Percentiles rank a stretch among this genome's conserved stretches.
These are phyloP conservation scores for Saposhnikovia divaricata DNA, from an alignment of 129 eudicot species.

Conservation along the genomic window DNA sequence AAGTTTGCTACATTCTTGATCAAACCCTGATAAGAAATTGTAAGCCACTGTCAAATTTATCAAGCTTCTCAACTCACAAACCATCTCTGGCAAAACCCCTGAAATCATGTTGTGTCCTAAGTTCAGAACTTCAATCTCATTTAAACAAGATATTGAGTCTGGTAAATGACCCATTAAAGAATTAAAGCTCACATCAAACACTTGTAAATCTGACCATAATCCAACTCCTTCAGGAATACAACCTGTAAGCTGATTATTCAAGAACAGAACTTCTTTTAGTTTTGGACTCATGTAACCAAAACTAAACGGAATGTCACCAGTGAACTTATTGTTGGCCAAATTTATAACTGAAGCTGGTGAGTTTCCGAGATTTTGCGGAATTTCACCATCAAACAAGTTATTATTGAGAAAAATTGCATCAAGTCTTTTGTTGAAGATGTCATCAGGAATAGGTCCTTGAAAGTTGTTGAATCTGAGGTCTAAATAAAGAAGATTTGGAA, in stretches of 20 bases:
- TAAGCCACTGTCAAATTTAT: conserved; percentile 69
- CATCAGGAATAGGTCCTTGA: conserved; percentile 66
- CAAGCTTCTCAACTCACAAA: conserved; percentile 60
- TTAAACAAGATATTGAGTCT: conserved; percentile 72
- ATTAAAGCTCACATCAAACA: conserved; percentile 69
- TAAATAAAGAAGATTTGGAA: conserved; percentile 62
- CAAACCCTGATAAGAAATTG: conserved; percentile 82
- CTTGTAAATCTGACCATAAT: conserved; percentile 73
- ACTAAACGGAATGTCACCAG: conserved; percentile 64
- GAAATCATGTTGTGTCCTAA: conserved; percentile 74
- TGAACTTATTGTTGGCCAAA: conserved; percentile 67
- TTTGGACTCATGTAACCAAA: conserved; percentile 58
- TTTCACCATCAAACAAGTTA: conserved; percentile 53
- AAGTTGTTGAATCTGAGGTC: conserved; percentile 80
- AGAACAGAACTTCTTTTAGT: conserved; percentile 67
- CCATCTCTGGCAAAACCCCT: conserved; percentile 74
- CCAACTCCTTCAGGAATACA: conserved; percentile 92
- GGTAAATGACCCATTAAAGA: conserved; percentile 88
- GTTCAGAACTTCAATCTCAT: conserved; percentile 63
- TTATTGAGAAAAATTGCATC: conserved; percentile 88
- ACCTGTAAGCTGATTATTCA: conserved; percentile 78
- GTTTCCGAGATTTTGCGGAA: conserved; percentile 65
- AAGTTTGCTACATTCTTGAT: conserved; percentile 51
- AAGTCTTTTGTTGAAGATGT: conserved; percentile 52
- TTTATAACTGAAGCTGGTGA: conserved; percentile 93